Conservation (phyloP, 331 rosid genomes). For the Spiraea crenata region DNA sequence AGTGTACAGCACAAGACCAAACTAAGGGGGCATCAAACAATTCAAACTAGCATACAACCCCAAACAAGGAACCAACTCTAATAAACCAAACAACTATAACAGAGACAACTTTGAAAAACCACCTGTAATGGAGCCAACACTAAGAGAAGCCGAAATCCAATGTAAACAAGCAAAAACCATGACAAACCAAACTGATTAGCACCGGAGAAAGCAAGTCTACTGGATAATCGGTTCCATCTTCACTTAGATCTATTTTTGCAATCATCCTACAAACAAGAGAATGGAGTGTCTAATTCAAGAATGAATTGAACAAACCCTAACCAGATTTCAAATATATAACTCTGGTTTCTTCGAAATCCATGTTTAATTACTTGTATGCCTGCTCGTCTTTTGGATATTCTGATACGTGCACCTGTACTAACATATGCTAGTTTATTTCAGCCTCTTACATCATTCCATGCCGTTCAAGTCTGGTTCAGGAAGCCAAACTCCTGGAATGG, state of each 20-base stretch:
- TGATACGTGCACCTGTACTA: not conserved
- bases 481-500: conserved; percentile 37
- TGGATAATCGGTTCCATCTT: too few species aligned
- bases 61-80: too few species aligned
- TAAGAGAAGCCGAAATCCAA: too few species aligned
- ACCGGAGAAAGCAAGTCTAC: too few species aligned
- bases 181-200: too few species aligned
- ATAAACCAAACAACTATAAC: too few species aligned
- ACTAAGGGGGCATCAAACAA: too few species aligned
- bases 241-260: not conserved
- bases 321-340: not conserved
- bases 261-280: not conserved
- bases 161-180: too few species aligned
- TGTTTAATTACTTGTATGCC: not conserved
- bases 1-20: too few species aligned
- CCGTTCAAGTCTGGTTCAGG: conserved; percentile 53
- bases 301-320: not conserved
- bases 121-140: too few species aligned
- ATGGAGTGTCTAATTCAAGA: not conserved
- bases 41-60: too few species aligned
- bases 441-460: conserved; percentile 76
- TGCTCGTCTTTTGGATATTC: not conserved
- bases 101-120: too few species aligned
- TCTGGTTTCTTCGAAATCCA: not conserved
- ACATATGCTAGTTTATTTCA: conserved; percentile 33